Percentiles rank a stretch among this genome's conserved stretches.
phyloP scores from a whole-genome alignment of 768 basidiomycete species.

The Suillus fuscotomentosus region DNA sequence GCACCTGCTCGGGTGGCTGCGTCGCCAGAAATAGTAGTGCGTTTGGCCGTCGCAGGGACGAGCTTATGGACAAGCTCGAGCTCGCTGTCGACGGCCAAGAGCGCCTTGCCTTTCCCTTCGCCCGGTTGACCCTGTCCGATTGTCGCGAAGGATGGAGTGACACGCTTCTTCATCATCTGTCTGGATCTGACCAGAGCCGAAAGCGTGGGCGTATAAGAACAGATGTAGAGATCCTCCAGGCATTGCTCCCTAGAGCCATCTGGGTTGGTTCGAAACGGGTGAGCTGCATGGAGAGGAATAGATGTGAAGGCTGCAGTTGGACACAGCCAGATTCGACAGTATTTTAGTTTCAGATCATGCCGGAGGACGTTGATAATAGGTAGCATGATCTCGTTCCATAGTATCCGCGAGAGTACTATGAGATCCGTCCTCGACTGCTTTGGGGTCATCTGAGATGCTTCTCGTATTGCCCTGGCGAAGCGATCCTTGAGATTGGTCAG shows the following conservation, averaged over 20 bases:
- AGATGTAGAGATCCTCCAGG: neutral
- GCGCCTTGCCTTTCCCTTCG: neutral
- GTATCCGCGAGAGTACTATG: neutral
- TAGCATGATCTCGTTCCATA: neutral
- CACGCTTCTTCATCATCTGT: neutral
- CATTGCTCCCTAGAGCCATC: neutral
- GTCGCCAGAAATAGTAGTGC: neutral
- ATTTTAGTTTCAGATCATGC: neutral
- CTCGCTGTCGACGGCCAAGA: neutral
- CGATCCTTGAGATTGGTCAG: slow-evolving; percentile 9
- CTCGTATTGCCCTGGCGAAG: slow-evolving; percentile 2
- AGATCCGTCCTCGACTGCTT: neutral
- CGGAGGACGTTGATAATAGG: neutral
- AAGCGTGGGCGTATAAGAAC: neutral
- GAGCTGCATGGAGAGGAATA: no score
- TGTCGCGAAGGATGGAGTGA: neutral
- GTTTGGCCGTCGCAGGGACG: neutral
- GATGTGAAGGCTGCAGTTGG: neutral
- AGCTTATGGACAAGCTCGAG: neutral
- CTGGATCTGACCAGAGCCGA: neutral
- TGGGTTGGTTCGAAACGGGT: neutral
- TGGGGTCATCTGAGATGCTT: neutral
- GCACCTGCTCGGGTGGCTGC: neutral
- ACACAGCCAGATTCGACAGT: neutral
- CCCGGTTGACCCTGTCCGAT: neutral